Base-by-base conservation (phyloP, 2,329 filamentous ascomycete species). In the Karstenula rhodostoma region DNA sequence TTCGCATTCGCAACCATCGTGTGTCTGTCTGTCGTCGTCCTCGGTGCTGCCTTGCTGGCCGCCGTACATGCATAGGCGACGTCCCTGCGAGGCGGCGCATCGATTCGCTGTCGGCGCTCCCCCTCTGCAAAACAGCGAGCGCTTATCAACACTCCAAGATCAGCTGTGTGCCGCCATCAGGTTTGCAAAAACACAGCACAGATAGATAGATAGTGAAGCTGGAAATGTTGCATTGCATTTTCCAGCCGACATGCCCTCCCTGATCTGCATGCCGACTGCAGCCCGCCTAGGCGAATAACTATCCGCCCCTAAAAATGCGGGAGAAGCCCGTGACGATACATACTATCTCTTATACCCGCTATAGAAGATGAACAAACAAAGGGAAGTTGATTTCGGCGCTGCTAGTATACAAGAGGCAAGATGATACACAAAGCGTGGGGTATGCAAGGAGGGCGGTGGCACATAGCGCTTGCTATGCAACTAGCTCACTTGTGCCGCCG, bases 401-500 rank as follows among this genome's bases (percentile, higher is more conserved):
- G 22, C 33, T 65, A 60, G 48, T 62, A 61, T 62, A 62, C 60
- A 62, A 51, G 54, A 43, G 43, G 44, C 52, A 32, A 33, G 29
- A 37, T 49, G 40, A 56, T 59, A 58, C 53, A 57, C 37, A 42
- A 47, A 44, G 44, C 46, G 50, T 53, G 56, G 63, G 64, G 56
- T 65, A 65, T 67, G 61, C 59, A 57, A 56, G 44, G 60, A 61
- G 48, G 44, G 60, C 57, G 61, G 63, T 69, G 52, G 57, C 66
- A 69, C 62, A 68, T 58, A 68, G 67, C 69, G 67, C 65, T 68
- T 72, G 65, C 59, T 61, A 62, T 57, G 44, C 59, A 43, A 63
- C 61, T 62, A 61, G 67, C 62, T 60, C 42, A 52, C 27, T 56
- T 49, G 64, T 64, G 64, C 61, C 67, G 63, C 67, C 60, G 53